Evolutionary conservation across 2,329 filamentous ascomycete species (phyloP), one percentile per base, ranked within the genome.

Genomic region (Pseudogymnoascus sp.): DNA sequence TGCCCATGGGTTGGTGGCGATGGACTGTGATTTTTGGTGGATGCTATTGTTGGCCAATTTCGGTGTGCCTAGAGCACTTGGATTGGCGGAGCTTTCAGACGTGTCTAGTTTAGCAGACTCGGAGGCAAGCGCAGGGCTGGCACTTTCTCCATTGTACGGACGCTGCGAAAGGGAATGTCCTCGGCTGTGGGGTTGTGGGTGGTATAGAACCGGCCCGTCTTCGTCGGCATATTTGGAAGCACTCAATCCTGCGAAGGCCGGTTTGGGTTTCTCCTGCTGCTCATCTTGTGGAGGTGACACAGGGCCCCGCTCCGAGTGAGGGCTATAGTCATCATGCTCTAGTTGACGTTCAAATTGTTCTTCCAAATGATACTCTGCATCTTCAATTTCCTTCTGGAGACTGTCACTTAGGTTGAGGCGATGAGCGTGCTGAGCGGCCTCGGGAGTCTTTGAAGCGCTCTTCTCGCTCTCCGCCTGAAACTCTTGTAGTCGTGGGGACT

Each of bases 351-450:
- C 86, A 66, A 93, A 86, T 65, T 90, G 87, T 72, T 92, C 86
- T 72, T 93, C 90, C 66, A 95, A 76, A 69, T 93, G 90, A 71
- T 95, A 93, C 70, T 96, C 90, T 4, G 90, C 88, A 71, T 93
- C 89, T 60, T 95, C 88, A 63, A 96, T 88, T 68, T 95, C 91
- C 66, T 87, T 88, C 73, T 96, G 91, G 23, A 96, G 81, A 53
- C 86, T 90, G 67, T 87, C 83, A 70, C 88, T 92, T 42, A 90
- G 81, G 68, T 92, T 92, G 69, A 93, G 89, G 63, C 81, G 81
- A 38, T 82, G 82, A 68, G 81, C 80, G 64, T 85, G 85, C 57
- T 85, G 80, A 26, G 67, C 5, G 9, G 81, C 78, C 69, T 86
- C 82, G 0, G 83, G 80, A 0, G 81, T 83, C 70, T 81, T 83